phyloP scores from a whole-genome alignment of 1,139 yeast genomes.

The Yamadazyma pseudoaaseri region DNA sequence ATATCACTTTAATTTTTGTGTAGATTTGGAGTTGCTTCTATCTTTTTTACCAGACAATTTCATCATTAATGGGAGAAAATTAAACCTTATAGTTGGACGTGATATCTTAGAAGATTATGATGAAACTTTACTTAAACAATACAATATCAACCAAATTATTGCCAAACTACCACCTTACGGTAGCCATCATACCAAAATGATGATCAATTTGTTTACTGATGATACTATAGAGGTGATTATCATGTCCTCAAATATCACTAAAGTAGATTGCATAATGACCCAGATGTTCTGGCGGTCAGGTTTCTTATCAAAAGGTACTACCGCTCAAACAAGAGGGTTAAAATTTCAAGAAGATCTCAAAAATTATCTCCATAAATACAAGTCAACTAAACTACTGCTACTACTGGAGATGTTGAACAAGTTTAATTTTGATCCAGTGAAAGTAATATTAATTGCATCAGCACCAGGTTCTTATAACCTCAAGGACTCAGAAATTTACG shows the following conservation, averaged over 20 bases:
- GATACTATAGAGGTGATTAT: slow-evolving; percentile 48
- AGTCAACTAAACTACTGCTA: slow-evolving; percentile 21
- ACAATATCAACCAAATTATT: slow-evolving; percentile 28
- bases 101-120: slow-evolving; percentile 15
- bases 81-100: slow-evolving; percentile 35
- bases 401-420: slow-evolving; percentile 27
- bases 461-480: slow-evolving; percentile 43
- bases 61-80: slow-evolving; percentile 15
- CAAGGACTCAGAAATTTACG: slow-evolving; percentile 32
- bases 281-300: slow-evolving; percentile 71
- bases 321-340: slow-evolving; percentile 10
- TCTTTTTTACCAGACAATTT: slow-evolving; percentile 31
- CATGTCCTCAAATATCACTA: slow-evolving; percentile 59
- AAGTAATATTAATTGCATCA: slow-evolving; percentile 58
- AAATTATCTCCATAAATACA: slow-evolving; percentile 44
- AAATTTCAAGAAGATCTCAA: slow-evolving; percentile 38
- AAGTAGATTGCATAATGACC: slow-evolving; percentile 55
- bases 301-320: slow-evolving; percentile 19
- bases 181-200: slow-evolving; percentile 68
- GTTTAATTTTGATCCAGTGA: slow-evolving; percentile 45
- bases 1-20: slow-evolving; percentile 50
- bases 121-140: slow-evolving; percentile 17
- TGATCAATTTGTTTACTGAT: slow-evolving; percentile 53
- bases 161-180: slow-evolving; percentile 39
- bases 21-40: slow-evolving; percentile 41